phyloP scores from a whole-genome alignment of 768 basidiomycete genomes.

The Lactarius hatsudake region DNA sequence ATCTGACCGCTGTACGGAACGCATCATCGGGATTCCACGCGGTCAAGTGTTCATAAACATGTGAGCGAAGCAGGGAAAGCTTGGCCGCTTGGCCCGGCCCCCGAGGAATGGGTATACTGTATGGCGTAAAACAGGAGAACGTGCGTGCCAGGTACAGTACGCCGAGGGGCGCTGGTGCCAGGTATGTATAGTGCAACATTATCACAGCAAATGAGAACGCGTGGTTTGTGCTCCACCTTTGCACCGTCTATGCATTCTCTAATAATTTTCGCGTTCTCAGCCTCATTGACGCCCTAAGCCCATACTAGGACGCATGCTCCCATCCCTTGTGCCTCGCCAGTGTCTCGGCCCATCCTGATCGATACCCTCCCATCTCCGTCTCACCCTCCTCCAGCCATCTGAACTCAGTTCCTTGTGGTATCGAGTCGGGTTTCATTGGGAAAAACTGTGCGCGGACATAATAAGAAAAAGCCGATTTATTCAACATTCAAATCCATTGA shows the following conservation, averaged over 20 bases:
- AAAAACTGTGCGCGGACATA: background rate
- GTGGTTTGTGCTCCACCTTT: too few species aligned
- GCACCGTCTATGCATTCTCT: too few species aligned
- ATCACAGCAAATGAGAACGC: background rate
- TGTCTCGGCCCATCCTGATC: background rate
- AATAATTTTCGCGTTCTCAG: background rate
- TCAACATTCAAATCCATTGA: background rate
- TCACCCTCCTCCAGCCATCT: too few species aligned
- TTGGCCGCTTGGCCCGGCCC: too few species aligned
- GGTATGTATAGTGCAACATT: too few species aligned
- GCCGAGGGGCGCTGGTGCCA: background rate
- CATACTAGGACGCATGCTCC: background rate
- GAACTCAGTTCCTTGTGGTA: too few species aligned
- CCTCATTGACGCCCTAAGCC: too few species aligned
- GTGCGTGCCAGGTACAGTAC: background rate
- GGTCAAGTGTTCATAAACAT: background rate
- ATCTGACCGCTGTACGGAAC: background rate
- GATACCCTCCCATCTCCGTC: background rate
- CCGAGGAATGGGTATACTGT: too few species aligned
- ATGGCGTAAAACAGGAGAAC: too few species aligned
- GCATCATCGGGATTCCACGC: background rate
- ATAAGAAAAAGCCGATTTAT: background rate
- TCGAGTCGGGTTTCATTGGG: too few species aligned
- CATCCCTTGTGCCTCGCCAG: background rate
- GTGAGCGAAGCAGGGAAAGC: background rate